Evolutionary conservation across 441 rosid genomes (phyloP), one percentile per base, ranked within the genome.

Genomic region (Aleurites moluccanus): DNA sequence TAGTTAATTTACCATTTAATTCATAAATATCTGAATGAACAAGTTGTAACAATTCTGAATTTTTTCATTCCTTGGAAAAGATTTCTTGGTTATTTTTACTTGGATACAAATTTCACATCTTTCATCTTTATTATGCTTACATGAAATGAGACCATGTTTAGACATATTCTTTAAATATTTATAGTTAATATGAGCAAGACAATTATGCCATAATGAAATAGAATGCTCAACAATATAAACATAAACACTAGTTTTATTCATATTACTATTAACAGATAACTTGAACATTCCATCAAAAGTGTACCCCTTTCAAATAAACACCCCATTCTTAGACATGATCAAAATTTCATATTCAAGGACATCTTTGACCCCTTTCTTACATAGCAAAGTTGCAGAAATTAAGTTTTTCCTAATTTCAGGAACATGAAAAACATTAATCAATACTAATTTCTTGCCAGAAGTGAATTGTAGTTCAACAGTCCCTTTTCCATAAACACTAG

Each of bases 271-370:
- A 33, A 30, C 21, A 30, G 2, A 10, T n/a, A 69, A 16, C 5
- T 69, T 76, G 27, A 28, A 69, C 69, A 76, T 69, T 9, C 53
- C 69, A 61, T 76, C 38, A 49, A 10, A 44, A 35, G 47, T 15
- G 23, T 68, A 73, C 0, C 64, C 65, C 10, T 68, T 49, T 4
- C 47, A 15, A 16, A 73, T 13, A 68, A 42, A 67, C 13, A 66
- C 55, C 4, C 33, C 35, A 23, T 66, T 33, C 40, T 25, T 73
- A 4, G 64, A 66, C 0, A 60, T 11, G 4, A 74, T 60, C 4
- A 73, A 47, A 14, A 15, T 47, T 2, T 77, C 47, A 9, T 23
- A 44, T 38, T 73, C 55, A 30, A 72, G 0, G 6, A 49, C 23
- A 2, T 4, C 69, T 18, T 67, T 33, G 6, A 59, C 4, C 3